Conservation (phyloP, 768 basidiomycete genomes). For the Suillus subluteus region DNA sequence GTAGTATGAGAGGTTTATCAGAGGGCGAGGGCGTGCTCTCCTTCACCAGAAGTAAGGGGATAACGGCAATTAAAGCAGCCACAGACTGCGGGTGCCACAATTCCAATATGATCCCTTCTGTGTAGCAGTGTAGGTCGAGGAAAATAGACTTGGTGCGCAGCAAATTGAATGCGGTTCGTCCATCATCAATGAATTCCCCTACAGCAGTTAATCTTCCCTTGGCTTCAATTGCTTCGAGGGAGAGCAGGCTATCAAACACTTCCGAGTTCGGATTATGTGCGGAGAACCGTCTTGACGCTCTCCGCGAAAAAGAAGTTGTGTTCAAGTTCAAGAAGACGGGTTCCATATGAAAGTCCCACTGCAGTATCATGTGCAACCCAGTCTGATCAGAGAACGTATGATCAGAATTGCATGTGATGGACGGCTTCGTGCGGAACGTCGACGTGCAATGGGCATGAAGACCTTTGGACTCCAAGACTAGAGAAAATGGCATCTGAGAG, state of each 20-base stretch:
- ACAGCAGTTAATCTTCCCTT: conserved; percentile 46
- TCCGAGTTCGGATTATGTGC: conserved; percentile 40
- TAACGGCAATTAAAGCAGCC: conserved; percentile 52
- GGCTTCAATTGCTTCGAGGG: conserved; percentile 60
- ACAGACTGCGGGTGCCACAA: conserved; percentile 68
- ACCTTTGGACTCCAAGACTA: conserved; percentile 63
- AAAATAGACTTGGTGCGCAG: conserved; percentile 48
- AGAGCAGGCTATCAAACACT: conserved; percentile 53
- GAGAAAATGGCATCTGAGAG: conserved; percentile 48
- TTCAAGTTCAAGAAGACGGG: conserved; percentile 57
- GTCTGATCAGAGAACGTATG: conserved; percentile 36
- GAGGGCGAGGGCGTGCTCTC: conserved; percentile 17
- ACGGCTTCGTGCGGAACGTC: conserved; percentile 38
- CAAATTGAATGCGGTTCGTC: conserved; percentile 38
- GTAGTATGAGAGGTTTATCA: conserved; percentile 42
- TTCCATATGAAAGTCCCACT: conserved; percentile 46
- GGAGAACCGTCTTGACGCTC: conserved; percentile 35
- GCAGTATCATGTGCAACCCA: conserved; percentile 48
- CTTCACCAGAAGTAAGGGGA: conserved; percentile 40
- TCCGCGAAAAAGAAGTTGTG: conserved; percentile 27
- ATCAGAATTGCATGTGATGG: conserved; percentile 18
- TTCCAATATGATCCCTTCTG: conserved; percentile 65
- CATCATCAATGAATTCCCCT: conserved; percentile 54
- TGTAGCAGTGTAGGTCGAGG: conserved; percentile 49
- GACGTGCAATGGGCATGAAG: conserved; percentile 47